A percentile compares a stretch with the other conserved stretches of the same genome.
These are phyloP conservation scores for Lathyrus sativus DNA, from an alignment of 306 rosid species.

Conservation along the genomic window DNA sequence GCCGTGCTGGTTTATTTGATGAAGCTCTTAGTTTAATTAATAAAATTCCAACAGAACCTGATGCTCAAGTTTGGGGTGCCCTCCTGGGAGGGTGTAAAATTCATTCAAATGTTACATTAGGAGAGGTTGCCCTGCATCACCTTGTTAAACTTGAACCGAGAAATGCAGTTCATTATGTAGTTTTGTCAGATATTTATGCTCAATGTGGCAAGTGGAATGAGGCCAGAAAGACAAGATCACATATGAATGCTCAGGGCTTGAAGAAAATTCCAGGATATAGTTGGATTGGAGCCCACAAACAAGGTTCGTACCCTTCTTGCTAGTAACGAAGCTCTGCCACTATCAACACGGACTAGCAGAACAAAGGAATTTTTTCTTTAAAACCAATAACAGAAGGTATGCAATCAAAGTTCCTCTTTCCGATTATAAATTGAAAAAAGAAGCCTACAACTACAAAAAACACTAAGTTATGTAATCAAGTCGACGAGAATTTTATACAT, in stretches of 20 bases:
- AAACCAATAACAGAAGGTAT: background rate
- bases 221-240: conserved; percentile 52
- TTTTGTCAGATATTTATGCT: conserved; percentile 64
- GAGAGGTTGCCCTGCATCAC: conserved; percentile 60
- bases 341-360: conserved; percentile 10
- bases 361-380: conserved; percentile 3
- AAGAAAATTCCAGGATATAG: conserved; percentile 71
- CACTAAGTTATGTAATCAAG: background rate
- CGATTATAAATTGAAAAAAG: background rate
- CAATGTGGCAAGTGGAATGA: conserved; percentile 59
- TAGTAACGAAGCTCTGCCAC: conserved; percentile 31
- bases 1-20: conserved; percentile 65
- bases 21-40: conserved; percentile 52
- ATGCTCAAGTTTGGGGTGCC: conserved; percentile 83
- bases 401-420: conserved; percentile 21
- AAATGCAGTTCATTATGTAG: conserved; percentile 57
- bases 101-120: conserved; percentile 63
- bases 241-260: conserved; percentile 46
- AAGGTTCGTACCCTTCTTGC: background rate
- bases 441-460: conserved; percentile 2
- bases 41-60: conserved; percentile 58
- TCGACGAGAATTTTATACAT: conserved; percentile 1
- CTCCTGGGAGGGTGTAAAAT: conserved; percentile 70
- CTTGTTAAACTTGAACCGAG: conserved; percentile 68
- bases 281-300: conserved; percentile 57